Percentiles rank a stretch among this genome's conserved stretches.
phyloP scores from a whole-genome alignment of 2,329 filamentous ascomycete species.

The Diplodia scrobiculata region DNA sequence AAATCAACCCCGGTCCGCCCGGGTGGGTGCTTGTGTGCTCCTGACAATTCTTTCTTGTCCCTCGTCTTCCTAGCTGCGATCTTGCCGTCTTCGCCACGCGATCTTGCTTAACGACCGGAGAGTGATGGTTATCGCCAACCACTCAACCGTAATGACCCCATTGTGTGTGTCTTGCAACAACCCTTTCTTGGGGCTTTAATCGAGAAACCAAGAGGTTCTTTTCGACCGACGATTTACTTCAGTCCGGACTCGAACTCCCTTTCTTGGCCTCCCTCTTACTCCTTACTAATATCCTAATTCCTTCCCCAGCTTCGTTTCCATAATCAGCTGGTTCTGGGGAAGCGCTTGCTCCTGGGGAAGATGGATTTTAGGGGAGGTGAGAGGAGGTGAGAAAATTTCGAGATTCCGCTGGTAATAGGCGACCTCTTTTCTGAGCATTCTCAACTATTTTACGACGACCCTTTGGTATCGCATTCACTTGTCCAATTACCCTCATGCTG shows the following conservation, averaged over 20 bases:
- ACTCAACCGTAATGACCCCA: constrained; percentile 1
- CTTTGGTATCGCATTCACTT: constrained; percentile 8
- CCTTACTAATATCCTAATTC: constrained; percentile 9
- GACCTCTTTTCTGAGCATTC: background rate
- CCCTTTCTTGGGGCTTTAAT: background rate
- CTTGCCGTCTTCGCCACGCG: constrained; percentile 15
- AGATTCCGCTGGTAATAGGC: constrained; percentile 19
- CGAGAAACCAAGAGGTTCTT: constrained; percentile 19
- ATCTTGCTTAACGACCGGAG: constrained; percentile 6
- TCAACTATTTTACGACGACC: constrained; percentile 1
- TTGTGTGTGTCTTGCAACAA: constrained; percentile 16
- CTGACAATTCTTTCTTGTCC: background rate
- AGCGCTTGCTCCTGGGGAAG: constrained; percentile 14
- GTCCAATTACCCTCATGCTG: constrained; percentile 5
- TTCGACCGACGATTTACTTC: constrained; percentile 19
- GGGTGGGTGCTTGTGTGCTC: constrained; percentile 4
- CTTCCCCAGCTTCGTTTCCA: constrained; percentile 25
- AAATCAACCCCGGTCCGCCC: constrained; percentile 18
- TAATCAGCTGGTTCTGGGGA: constrained; percentile 25
- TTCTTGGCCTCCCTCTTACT: background rate
- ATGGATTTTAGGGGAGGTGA: background rate
- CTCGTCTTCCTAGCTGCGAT: constrained; percentile 13
- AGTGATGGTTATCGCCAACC: constrained; percentile 17
- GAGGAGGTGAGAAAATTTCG: background rate
- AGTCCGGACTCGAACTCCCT: background rate